Evolutionary conservation across 495 filamentous ascomycete species (phyloP), one percentile per base, ranked within the genome.

Genomic region (Zalerion maritima): DNA sequence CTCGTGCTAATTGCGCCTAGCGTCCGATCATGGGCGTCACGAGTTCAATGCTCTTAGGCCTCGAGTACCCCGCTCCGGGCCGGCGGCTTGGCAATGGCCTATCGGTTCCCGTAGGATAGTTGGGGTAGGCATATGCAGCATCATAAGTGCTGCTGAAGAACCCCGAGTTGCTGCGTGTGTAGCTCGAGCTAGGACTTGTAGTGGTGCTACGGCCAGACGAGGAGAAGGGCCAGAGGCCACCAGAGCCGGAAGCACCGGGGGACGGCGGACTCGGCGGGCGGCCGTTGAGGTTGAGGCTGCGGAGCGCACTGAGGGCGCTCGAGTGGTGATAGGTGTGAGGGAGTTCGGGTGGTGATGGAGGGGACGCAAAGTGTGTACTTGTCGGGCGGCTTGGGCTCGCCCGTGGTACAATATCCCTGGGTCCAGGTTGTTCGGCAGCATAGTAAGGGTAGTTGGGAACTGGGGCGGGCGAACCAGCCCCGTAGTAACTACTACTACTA

Each of bases 41-140:
- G 15, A 65, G 46, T 41, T 64, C 59, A 39, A 65, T 61, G 41
- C 57, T 61, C 45, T 64, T 65, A 3, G 61, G 59, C 21, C 60
- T 49, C 29, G 59, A 60, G 46, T 64, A 58, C n/a, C n/a, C n/a
- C 21, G 46, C 41, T 5, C 50, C 47, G 1, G 61, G 59, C 24
- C 49, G 48, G 24, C 60, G 55, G 10, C 43, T 38, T 0, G 61
- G 61, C 13, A 65, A 41, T 6, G 61, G 61, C 9, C 61, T 52
- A 21, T 62, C 59, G 10, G 51, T 42, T 27, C 46, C 46, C 52
- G 32, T 52, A 50, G 26, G n/a, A n/a, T 41, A 33, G 26, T 29
- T 26, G 18, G 32, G 31, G 45, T 35, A 33, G 43, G 35, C 17
- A 32, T 57, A 58, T 17, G 43, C 45, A 7, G 52, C 50, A 32